Evolutionary conservation across 371 early-diverging fungal genomes (phyloP).

Genomic region (Coemansia linderi): DNA sequence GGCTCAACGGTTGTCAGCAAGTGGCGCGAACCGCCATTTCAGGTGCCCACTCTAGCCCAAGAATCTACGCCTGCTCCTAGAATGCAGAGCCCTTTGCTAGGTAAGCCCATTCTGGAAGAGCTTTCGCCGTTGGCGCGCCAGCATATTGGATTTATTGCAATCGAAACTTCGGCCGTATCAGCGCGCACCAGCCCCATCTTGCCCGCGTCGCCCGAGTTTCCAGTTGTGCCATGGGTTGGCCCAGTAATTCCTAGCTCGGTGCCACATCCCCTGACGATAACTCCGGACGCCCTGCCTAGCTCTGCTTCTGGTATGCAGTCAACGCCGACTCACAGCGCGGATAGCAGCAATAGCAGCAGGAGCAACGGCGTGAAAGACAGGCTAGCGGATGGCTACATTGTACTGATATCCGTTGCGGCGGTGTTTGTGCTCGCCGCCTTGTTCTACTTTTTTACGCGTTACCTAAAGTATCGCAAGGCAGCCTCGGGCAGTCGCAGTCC

Average conservation of each 20-base stretch:
- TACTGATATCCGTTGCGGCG: conserved; percentile 26
- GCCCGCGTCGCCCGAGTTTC: neutral
- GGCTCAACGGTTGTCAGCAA: conserved; percentile 1
- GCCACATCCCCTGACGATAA: neutral
- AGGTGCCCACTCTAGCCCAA: neutral
- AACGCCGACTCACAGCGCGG: neutral
- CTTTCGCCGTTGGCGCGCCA: neutral
- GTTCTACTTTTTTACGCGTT: conserved; percentile 39
- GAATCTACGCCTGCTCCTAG: neutral
- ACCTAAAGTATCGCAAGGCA: conserved; percentile 11
- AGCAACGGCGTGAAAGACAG: neutral
- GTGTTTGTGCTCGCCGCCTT: conserved; percentile 20
- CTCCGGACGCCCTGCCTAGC: neutral
- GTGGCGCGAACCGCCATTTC: neutral
- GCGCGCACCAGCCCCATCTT: neutral
- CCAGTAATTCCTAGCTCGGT: neutral
- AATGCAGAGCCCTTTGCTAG: neutral
- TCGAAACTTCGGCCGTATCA: neutral
- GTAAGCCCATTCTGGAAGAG: neutral
- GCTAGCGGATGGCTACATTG: conserved; percentile 40
- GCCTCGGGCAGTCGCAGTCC: neutral
- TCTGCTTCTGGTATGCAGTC: neutral
- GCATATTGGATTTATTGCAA: neutral
- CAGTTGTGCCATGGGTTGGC: neutral
- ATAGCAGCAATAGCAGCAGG: neutral